These are phyloP conservation scores for Lactarius trivialis DNA, from an alignment of 768 basidiomycete genomes.

Conservation along the genomic window DNA sequence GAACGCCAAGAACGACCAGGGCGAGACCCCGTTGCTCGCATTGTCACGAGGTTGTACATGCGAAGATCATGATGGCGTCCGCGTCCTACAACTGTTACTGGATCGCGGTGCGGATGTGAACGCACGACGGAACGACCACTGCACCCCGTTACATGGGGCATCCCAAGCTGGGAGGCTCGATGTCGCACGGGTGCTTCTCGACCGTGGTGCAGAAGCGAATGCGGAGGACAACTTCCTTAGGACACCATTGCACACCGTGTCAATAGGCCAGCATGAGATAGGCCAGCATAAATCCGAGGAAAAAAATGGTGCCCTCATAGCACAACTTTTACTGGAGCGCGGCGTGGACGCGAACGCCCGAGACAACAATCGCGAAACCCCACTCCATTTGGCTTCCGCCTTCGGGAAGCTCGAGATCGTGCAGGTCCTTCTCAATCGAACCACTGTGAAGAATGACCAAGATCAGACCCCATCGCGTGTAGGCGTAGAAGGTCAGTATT, in stretches of 20 bases:
- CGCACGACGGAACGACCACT: too few relatives aligned
- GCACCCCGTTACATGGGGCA: not conserved
- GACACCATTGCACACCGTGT: not conserved
- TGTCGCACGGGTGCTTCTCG: not conserved
- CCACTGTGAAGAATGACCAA: not conserved
- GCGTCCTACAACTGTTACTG: not conserved
- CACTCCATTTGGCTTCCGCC: not conserved
- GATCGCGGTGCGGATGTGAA: too few relatives aligned
- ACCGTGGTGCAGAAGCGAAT: not conserved
- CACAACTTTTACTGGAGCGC: not conserved
- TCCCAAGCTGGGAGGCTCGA: not conserved
- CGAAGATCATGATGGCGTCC: not conserved
- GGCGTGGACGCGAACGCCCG: not conserved
- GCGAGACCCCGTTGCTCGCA: not conserved
- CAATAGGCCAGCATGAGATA: too few relatives aligned
- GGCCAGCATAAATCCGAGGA: not conserved
- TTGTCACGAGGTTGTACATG: not conserved
- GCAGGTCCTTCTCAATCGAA: not conserved
- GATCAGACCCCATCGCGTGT: not conserved
- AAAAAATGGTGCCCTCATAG: not conserved
- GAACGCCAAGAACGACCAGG: not conserved
- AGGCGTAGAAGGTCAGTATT: not conserved
- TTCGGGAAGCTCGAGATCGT: not conserved
- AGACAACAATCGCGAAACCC: not conserved
- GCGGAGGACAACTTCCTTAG: not conserved